phyloP scores from a whole-genome alignment of 2,329 filamentous ascomycete species.

The Fusarium poae region DNA sequence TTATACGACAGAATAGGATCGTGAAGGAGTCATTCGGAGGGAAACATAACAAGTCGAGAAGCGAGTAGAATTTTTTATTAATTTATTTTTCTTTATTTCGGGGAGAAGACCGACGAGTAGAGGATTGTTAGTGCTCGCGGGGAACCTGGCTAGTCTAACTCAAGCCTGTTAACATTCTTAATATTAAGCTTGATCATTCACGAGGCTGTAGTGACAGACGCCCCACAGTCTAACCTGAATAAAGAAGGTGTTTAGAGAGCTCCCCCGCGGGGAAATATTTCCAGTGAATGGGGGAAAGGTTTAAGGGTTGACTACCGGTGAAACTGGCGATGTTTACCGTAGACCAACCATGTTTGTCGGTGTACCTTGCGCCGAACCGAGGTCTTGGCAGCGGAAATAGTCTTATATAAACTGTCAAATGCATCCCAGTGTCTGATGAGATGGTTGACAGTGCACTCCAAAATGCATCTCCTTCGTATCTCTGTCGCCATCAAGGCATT shows the following conservation, averaged over 20 bases:
- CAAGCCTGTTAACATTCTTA: slow-evolving; percentile 6
- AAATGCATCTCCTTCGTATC: slow-evolving; percentile 4
- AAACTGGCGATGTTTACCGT: slow-evolving; percentile 13
- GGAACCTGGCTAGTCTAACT: background rate
- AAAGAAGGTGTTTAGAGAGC: background rate
- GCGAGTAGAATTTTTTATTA: background rate
- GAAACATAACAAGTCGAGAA: slow-evolving; percentile 10
- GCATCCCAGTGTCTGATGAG: background rate
- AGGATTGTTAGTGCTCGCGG: background rate
- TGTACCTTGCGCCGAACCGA: slow-evolving; percentile 18
- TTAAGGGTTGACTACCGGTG: background rate
- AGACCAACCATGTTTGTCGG: slow-evolving; percentile 10
- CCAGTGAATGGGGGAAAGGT: background rate
- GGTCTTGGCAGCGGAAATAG: slow-evolving; percentile 14
- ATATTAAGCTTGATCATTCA: slow-evolving; percentile 18
- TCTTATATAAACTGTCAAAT: slow-evolving; percentile 6
- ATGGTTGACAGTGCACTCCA: background rate
- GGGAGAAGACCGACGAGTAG: background rate
- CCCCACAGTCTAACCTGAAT: slow-evolving; percentile 11
- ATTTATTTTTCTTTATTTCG: background rate
- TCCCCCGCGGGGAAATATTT: slow-evolving; percentile 19
- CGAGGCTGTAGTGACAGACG: background rate
- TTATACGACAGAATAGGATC: slow-evolving; percentile 27
- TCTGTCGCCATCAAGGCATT: background rate
- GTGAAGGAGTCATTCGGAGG: slow-evolving; percentile 10